These are phyloP conservation scores for Cercis canadensis DNA, from an alignment of 306 rosid species.

Conservation along the genomic window DNA sequence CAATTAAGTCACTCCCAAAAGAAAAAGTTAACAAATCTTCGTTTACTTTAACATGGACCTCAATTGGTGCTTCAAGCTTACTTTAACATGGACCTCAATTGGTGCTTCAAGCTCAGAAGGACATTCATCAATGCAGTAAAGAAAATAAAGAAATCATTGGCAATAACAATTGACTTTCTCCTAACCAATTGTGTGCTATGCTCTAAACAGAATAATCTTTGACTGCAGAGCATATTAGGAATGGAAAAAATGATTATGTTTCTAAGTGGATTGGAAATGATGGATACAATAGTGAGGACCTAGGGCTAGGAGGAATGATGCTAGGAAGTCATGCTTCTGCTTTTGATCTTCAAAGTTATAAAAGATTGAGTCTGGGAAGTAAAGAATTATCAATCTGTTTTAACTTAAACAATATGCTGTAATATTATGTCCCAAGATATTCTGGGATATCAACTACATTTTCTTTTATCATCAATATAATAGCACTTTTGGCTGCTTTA, in stretches of 20 bases:
- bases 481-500: background rate
- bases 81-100: background rate
- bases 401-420: background rate
- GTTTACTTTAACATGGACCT: background rate
- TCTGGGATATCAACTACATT: too few species aligned
- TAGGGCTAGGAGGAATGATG: too few species aligned
- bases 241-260: too few species aligned
- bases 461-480: background rate
- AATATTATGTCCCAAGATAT: too few species aligned
- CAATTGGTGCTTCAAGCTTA: too few species aligned
- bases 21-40: too few species aligned
- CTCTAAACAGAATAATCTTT: background rate
- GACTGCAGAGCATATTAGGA: background rate
- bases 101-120: constrained; percentile 18
- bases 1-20: too few species aligned
- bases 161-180: background rate
- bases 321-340: too few species aligned
- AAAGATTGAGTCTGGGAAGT: background rate
- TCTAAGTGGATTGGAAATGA: too few species aligned
- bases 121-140: background rate
- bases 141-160: too few species aligned
- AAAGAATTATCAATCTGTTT: background rate
- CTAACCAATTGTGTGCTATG: background rate
- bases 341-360: too few species aligned
- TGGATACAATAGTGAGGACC: too few species aligned